phyloP scores from a whole-genome alignment of 129 eudicot genomes.

The Flaveria linearis region DNA sequence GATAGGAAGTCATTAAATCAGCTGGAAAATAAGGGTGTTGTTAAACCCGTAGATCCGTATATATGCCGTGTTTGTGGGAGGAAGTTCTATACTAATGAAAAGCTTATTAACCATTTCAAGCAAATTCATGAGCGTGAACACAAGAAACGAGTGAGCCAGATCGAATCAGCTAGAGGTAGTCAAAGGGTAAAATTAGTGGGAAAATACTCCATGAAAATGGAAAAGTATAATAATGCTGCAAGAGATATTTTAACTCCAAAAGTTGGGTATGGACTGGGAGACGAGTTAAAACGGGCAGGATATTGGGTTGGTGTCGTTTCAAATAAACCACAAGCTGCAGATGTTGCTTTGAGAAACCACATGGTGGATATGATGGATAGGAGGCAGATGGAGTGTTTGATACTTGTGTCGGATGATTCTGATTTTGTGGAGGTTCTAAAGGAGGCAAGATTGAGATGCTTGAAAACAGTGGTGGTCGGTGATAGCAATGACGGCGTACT shows the following conservation, averaged over 20 bases:
- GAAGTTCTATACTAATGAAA: conserved; percentile 57
- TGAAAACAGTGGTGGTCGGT: conserved; percentile 83
- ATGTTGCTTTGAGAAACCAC: conserved; percentile 50
- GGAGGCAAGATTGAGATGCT: conserved; percentile 77
- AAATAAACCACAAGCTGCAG: conserved; percentile 73
- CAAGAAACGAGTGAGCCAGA: conserved; percentile 61
- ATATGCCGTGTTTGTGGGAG: conserved; percentile 77
- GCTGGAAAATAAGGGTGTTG: conserved; percentile 57
- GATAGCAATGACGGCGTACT: conserved; percentile 61
- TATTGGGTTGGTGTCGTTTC: conserved; percentile 69
- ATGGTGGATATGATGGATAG: conserved; percentile 82
- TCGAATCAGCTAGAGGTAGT: conserved; percentile 67
- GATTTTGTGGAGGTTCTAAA: conserved; percentile 66
- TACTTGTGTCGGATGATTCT: conserved; percentile 83
- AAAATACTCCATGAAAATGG: conserved; percentile 62
- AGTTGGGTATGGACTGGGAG: conserved; percentile 75
- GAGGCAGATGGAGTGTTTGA: conserved; percentile 53
- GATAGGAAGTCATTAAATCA: conserved; percentile 45
- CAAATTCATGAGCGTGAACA: conserved; percentile 86
- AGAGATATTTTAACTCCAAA: conserved; percentile 63
- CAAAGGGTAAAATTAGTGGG: conserved; percentile 68
- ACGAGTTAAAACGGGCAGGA: conserved; percentile 81
- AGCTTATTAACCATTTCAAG: conserved; percentile 70
- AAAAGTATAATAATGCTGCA: conserved; percentile 66
- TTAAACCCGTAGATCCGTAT: conserved; percentile 54